phyloP scores from a whole-genome alignment of 2,329 filamentous ascomycete genomes.

The Aspergillus nomiae region DNA sequence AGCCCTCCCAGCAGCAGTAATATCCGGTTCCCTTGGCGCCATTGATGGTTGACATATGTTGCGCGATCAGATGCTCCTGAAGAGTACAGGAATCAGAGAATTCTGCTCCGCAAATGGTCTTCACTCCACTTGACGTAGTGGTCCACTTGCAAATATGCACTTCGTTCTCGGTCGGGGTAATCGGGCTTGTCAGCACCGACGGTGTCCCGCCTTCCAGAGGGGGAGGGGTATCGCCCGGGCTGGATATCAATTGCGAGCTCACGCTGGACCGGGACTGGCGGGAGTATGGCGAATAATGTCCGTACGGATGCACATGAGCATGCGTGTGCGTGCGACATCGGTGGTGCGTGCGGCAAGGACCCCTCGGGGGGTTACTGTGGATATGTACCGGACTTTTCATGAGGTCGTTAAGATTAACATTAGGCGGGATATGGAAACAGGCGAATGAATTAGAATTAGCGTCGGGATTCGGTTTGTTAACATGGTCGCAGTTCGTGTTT shows the following conservation, averaged over 20 bases:
- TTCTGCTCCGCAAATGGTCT: slow-evolving; percentile 35
- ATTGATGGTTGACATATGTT: slow-evolving; percentile 40
- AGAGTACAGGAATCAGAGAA: slow-evolving; percentile 40
- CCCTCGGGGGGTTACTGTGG: slow-evolving; percentile 23
- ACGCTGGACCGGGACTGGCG: slow-evolving; percentile 40
- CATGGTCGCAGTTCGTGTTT: slow-evolving; percentile 16
- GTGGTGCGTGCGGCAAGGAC: slow-evolving; percentile 37
- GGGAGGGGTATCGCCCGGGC: slow-evolving; percentile 40
- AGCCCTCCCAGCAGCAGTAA: slow-evolving; percentile 48
- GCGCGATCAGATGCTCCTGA: slow-evolving; percentile 42
- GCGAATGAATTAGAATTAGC: slow-evolving; percentile 25
- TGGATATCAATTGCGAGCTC: slow-evolving; percentile 39
- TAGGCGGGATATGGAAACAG: slow-evolving; percentile 33
- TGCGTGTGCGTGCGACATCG: slow-evolving; percentile 37
- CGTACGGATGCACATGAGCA: slow-evolving; percentile 36
- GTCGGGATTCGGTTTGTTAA: slow-evolving; percentile 27
- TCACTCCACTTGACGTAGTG: slow-evolving; percentile 27
- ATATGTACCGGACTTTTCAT: slow-evolving; percentile 31
- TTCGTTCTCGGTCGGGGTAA: slow-evolving; percentile 33
- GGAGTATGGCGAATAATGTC: slow-evolving; percentile 37
- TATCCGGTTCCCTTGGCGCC: slow-evolving; percentile 45
- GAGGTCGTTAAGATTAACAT: slow-evolving; percentile 31
- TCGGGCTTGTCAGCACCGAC: slow-evolving; percentile 40
- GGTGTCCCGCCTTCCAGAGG: slow-evolving; percentile 37
- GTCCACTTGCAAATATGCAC: slow-evolving; percentile 44